Conservation (phyloP, 176 grass and related monocot genomes). For the Carex kokanica region DNA sequence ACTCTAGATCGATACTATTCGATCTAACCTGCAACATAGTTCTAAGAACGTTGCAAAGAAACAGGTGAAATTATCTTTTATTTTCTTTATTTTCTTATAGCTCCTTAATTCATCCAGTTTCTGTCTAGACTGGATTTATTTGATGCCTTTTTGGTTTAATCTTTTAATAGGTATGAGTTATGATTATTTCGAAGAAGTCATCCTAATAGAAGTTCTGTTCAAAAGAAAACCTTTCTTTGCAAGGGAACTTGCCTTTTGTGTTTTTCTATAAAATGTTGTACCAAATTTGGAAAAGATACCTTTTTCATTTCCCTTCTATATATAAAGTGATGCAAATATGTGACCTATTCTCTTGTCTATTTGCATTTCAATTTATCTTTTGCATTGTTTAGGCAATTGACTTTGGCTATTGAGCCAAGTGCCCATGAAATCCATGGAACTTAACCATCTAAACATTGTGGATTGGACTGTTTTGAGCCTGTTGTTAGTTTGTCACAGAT, state of each 20-base stretch:
- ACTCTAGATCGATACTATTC: too few relatives aligned
- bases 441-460: background rate
- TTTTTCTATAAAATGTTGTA: background rate
- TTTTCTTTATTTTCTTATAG: background rate
- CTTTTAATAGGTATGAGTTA: background rate
- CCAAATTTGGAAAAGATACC: background rate
- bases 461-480: background rate
- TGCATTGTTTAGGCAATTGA: background rate
- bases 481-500: background rate
- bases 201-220: background rate
- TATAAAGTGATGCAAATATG: background rate
- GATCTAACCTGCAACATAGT: too few relatives aligned
- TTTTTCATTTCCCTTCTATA: background rate
- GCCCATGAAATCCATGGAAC: background rate
- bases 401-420: background rate
- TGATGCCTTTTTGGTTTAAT: background rate
- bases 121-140: background rate
- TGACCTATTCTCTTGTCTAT: background rate
- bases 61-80: slow-evolving; percentile 34
- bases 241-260: background rate
- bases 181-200: background rate
- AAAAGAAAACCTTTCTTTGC: background rate
- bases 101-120: background rate
- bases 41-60: too few relatives aligned
- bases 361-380: background rate